Evolutionary conservation across 148 eudicot genomes (phyloP).

Genomic region (Camellia japonica): DNA sequence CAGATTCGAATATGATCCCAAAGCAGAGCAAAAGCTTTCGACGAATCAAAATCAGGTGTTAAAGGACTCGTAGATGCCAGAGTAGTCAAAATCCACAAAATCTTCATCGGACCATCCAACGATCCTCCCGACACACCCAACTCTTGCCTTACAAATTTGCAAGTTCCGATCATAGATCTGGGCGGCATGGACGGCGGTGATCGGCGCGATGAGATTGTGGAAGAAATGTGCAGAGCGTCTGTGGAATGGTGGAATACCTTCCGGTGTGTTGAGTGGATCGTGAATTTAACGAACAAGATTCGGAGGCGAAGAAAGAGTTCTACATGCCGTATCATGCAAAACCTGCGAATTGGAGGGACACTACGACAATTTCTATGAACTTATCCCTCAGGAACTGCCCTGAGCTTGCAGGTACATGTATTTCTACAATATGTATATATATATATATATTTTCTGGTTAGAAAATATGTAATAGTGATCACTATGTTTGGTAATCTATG

Average conservation of each 20-base stretch:
- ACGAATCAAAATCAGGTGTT: slow-evolving; percentile 43
- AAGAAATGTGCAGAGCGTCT: slow-evolving; percentile 24
- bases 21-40: slow-evolving; percentile 32
- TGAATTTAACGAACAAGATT: slow-evolving; percentile 25
- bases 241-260: slow-evolving; percentile 24
- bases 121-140: slow-evolving; percentile 9
- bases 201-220: not conserved
- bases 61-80: slow-evolving; percentile 30
- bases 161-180: slow-evolving; percentile 16
- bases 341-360: slow-evolving; percentile 39
- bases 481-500: too few species aligned
- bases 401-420: slow-evolving; percentile 26
- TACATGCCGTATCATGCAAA: slow-evolving; percentile 22
- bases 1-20: slow-evolving; percentile 15
- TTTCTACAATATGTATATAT: too few species aligned
- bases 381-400: slow-evolving; percentile 27
- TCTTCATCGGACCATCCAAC: slow-evolving; percentile 26
- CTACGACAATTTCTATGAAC: slow-evolving; percentile 14
- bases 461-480: too few species aligned
- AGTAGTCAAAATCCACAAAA: slow-evolving; percentile 20
- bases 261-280: slow-evolving; percentile 6
- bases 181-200: not conserved
- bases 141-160: not conserved
- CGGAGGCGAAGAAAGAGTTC: slow-evolving; percentile 19
- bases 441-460: not conserved